Evolutionary conservation across 108 stramenopile genomes (phyloP), one percentile per base, ranked within the genome.

Genomic region (Aureococcus anophagefferens): DNA sequence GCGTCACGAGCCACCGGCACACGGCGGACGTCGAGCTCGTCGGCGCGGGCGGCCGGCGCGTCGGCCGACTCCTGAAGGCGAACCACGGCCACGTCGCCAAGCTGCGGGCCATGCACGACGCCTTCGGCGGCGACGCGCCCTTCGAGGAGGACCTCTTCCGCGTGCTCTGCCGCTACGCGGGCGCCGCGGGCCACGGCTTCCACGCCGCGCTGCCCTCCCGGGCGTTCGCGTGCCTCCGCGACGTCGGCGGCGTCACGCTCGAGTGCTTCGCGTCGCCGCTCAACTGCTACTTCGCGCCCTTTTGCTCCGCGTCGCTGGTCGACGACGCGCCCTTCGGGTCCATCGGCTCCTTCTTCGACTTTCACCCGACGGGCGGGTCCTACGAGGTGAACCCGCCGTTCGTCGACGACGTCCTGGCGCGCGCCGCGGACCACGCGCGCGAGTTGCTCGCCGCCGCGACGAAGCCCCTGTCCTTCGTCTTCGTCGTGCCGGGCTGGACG

Each of bases 201-300:
- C 83, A 83, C 37, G 83, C 81, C 14, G 81, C 83, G 11, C 28
- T 77, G 59, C 67, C 44, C 30, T 81, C 45, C n/a, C 65, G 62
- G 5, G 73, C 68, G 15, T 83, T 82, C 51, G 79, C 77, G 45
- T 72, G 75, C 4, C 79, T 83, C 35, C 46, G 46, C 16, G 31
- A 46, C 21, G 62, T n/a, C 30, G 46, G 77, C 36, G 81, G 70
- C 51, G 76, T 35, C 5, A 17, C 5, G 40, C 40, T 77, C 46
- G 83, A 83, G 35, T 83, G 83, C 77, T 83, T 83, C 63, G 83
- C 83, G 4, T 80, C 79, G 34, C 83, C 83, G 15, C 77, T 83
- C 68, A 83, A 83, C 62, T 69, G 71, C 64, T 35, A 73, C 29
- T 83, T 69, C 64, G 46, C 65, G 14, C 69, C 37, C 35, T 81